A percentile compares a stretch with the other conserved stretches of the same genome.
Conservation (phyloP, 306 rosid species). For the Sindora glabra region DNA sequence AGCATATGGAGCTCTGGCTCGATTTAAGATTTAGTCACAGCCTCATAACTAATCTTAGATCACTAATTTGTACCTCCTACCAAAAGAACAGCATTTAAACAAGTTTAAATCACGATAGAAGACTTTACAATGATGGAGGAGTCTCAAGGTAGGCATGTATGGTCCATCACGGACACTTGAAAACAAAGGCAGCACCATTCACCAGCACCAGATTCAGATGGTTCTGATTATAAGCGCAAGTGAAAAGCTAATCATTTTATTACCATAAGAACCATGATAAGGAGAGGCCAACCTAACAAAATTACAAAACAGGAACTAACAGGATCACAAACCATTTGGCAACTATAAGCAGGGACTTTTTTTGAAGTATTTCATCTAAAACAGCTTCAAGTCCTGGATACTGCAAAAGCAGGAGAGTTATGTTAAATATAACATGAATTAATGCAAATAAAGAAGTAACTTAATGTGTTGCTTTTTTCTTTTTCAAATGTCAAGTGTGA, state of each 20-base stretch:
- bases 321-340: conserved; percentile 62
- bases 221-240: conserved; percentile 64
- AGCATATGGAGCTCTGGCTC: not conserved
- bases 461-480: not conserved
- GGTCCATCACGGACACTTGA: conserved; percentile 97
- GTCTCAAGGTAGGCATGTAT: conserved; percentile 94
- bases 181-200: conserved; percentile 86
- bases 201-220: conserved; percentile 93
- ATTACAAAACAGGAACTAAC: not conserved
- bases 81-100: not conserved
- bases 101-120: conserved; percentile 7
- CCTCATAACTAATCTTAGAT: too few species aligned
- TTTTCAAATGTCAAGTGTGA: not conserved
- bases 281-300: not conserved
- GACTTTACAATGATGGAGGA: conserved; percentile 89
- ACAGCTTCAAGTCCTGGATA: conserved; percentile 93
- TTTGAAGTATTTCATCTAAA: conserved; percentile 91
- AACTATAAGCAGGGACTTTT: conserved; percentile 86
- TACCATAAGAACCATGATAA: not conserved
- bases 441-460: not conserved
- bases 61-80: not conserved
- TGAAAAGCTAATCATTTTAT: conserved; percentile 12
- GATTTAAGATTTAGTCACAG: not conserved
- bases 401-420: conserved; percentile 30
- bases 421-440: not conserved